Conservation (phyloP, 345 rosid genomes). For the Euphorbia lathyris region DNA sequence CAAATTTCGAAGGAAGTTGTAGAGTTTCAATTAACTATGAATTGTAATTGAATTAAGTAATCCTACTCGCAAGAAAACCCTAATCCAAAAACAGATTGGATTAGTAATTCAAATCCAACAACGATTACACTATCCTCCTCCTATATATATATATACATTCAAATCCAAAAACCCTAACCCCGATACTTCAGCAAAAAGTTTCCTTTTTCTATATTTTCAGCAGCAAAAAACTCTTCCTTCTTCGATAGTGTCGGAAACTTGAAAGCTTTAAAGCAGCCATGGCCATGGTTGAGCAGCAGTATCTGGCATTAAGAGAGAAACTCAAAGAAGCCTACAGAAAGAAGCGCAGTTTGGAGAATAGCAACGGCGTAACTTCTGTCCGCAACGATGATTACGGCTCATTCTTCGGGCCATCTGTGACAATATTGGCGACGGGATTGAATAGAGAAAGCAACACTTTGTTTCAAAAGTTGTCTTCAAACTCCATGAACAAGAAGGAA, state of each 20-base stretch:
- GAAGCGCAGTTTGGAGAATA: background rate
- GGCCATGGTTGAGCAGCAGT: background rate
- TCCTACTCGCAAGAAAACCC: too few relatives aligned
- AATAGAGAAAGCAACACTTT: slow-evolving; percentile 76
- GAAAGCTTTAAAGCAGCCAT: too few relatives aligned
- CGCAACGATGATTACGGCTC: slow-evolving; percentile 39
- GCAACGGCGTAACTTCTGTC: background rate
- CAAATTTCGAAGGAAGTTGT: too few relatives aligned
- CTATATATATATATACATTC: too few relatives aligned
- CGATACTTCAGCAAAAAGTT: background rate
- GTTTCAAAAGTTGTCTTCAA: slow-evolving; percentile 34
- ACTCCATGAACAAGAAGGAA: slow-evolving; percentile 16
- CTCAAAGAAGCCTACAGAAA: slow-evolving; percentile 4
- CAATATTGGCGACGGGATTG: slow-evolving; percentile 68
- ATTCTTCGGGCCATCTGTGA: slow-evolving; percentile 82
- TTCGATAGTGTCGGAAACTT: too few relatives aligned
- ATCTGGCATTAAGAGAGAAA: background rate
- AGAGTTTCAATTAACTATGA: too few relatives aligned
- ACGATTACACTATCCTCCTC: too few relatives aligned
- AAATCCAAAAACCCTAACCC: too few relatives aligned
- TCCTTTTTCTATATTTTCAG: background rate
- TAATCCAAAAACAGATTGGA: too few relatives aligned
- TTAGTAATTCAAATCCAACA: too few relatives aligned
- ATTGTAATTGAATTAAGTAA: too few relatives aligned
- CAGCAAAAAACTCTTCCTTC: background rate